These are phyloP conservation scores for Pseudoperonospora humuli DNA, from an alignment of 352 stramenopile genomes.

Conservation along the genomic window DNA sequence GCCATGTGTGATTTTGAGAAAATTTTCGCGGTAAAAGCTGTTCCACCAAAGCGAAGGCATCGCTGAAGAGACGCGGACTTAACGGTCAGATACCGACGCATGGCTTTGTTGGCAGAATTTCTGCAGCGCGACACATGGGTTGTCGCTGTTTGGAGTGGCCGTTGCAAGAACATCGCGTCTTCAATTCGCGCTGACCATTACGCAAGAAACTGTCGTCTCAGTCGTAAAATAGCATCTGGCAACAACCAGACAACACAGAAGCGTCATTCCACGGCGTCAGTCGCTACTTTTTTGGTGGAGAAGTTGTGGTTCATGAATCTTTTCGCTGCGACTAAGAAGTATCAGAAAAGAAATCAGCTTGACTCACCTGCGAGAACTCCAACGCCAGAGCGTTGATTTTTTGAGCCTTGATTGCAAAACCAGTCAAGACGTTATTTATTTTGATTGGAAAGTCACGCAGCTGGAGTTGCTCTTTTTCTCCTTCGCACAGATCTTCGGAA, in stretches of 20 bases:
- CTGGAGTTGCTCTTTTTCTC: constrained; percentile 6
- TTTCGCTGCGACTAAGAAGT: constrained; percentile 3
- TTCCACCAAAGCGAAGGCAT: no score
- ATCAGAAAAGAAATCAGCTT: constrained; percentile 14
- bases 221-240: constrained; percentile 6
- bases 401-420: not conserved
- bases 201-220: constrained; percentile 1
- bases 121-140: constrained; percentile 2
- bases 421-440: no score
- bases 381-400: not conserved
- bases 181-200: constrained; percentile 1
- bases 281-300: not conserved
- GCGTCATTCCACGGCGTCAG: not conserved
- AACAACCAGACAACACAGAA: not conserved
- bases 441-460: constrained; percentile 1
- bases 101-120: constrained; percentile 6
- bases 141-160: constrained; percentile 1
- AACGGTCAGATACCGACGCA: not conserved
- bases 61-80: no score
- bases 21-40: no score
- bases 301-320: constrained; percentile 3
- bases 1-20: no score
- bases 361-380: not conserved
- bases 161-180: constrained; percentile 9
- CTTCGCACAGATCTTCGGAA: no score